Evolutionary conservation across 2,329 filamentous ascomycete genomes (phyloP).

Genomic region (Cladosporium oxysporum): DNA sequence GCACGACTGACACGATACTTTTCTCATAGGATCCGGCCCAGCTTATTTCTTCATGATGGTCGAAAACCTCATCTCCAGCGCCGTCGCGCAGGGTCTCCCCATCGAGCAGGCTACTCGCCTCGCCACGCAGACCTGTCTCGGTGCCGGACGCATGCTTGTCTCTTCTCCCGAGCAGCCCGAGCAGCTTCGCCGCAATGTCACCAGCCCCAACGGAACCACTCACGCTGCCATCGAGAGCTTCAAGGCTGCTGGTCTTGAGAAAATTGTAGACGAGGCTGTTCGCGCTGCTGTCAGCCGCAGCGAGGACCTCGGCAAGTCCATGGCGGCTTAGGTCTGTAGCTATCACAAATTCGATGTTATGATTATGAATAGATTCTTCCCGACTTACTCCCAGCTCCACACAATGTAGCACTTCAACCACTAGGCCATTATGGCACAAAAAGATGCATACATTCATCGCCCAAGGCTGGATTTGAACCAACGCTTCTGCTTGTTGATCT

Average conservation of each 20-base stretch:
- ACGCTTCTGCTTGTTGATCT: background rate
- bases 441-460: background rate
- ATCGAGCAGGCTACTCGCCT: slow-evolving; percentile 31
- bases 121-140: slow-evolving; percentile 33
- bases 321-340: slow-evolving; percentile 24
- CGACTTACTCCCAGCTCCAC: background rate
- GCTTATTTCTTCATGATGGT: slow-evolving; percentile 34
- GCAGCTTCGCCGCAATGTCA: slow-evolving; percentile 33
- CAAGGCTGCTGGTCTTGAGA: slow-evolving; percentile 29
- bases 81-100: slow-evolving; percentile 28
- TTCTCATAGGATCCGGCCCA: slow-evolving; percentile 22
- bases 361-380: background rate
- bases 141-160: slow-evolving; percentile 33
- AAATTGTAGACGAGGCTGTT: slow-evolving; percentile 32
- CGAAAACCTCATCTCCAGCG: slow-evolving; percentile 33
- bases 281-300: slow-evolving; percentile 30
- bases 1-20: background rate
- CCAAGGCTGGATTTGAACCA: background rate
- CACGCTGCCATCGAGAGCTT: slow-evolving; percentile 33
- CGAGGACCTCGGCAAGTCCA: slow-evolving; percentile 29
- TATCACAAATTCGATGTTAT: background rate
- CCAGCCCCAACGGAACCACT: slow-evolving; percentile 34
- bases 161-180: slow-evolving; percentile 28
- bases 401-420: background rate
- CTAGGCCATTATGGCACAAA: background rate